Conservation (phyloP, 2,329 filamentous ascomycete genomes). For the Tothia fuscella region DNA sequence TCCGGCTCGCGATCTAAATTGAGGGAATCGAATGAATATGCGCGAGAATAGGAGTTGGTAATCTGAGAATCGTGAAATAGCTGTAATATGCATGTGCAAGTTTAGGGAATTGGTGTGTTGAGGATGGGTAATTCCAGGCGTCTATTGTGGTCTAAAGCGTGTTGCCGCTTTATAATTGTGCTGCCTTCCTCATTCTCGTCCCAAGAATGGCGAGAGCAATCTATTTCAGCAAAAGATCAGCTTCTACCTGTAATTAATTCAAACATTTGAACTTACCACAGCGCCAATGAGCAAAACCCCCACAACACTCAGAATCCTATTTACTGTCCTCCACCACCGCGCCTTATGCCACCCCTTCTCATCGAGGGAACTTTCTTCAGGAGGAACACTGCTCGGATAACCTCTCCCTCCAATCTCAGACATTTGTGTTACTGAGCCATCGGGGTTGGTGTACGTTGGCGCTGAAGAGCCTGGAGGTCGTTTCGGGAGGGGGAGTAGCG, state of each 20-base stretch:
- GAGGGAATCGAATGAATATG: no score
- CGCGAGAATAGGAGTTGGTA: no score
- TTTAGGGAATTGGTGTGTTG: no score
- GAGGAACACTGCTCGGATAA: constrained; percentile 1
- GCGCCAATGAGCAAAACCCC: constrained; percentile 43
- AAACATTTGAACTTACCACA: no score
- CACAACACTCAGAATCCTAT: constrained; percentile 47
- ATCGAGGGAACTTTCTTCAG: background rate
- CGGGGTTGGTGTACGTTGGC: constrained; percentile 10
- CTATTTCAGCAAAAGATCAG: constrained; percentile 13
- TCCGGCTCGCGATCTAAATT: no score
- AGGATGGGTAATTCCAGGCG: no score
- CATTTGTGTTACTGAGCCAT: constrained; percentile 16
- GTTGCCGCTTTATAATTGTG: no score
- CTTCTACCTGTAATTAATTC: no score
- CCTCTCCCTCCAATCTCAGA: background rate
- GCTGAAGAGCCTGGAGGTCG: constrained; percentile 31
- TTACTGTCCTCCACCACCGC: constrained; percentile 52
- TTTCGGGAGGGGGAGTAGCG: constrained; percentile 58
- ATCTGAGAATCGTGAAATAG: no score
- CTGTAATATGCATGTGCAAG: no score
- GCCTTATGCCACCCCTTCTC: constrained; percentile 45
- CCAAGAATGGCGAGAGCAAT: constrained; percentile 26
- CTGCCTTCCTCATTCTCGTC: constrained; percentile 26
- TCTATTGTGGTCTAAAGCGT: no score